Evolutionary conservation across 257 asterid genomes (phyloP).

Genomic region (Solanum pimpinellifolium): DNA sequence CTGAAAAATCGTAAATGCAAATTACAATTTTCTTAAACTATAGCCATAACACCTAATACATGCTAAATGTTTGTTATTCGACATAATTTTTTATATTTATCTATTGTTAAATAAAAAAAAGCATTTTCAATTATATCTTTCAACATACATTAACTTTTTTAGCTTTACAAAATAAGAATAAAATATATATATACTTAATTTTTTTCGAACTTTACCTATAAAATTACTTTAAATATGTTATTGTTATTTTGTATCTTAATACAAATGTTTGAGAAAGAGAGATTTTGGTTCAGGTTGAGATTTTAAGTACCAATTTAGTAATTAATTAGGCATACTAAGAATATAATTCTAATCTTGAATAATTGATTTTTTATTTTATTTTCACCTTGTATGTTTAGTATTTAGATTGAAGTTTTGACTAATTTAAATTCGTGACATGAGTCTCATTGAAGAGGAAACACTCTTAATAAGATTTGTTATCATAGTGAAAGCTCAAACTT

Average conservation of each 20-base stretch:
- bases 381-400: not conserved
- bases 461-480: too few relatives aligned
- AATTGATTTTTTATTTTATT: not conserved
- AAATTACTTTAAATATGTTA: not conserved
- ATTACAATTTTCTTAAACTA: too few relatives aligned
- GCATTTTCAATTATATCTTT: not conserved
- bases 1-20: too few relatives aligned
- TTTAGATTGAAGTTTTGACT: not conserved
- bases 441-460: not conserved
- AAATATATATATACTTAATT: not conserved
- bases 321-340: not conserved
- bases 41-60: too few relatives aligned
- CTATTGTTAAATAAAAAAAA: not conserved
- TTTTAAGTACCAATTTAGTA: not conserved
- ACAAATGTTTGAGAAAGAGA: not conserved
- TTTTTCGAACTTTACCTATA: accelerated
- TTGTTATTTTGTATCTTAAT: not conserved
- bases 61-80: too few relatives aligned
- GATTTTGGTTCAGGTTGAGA: not conserved
- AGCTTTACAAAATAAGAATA: not conserved
- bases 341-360: not conserved
- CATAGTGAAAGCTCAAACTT: too few relatives aligned
- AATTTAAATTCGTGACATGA: not conserved
- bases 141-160: not conserved
- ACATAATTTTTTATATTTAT: too few relatives aligned